phyloP scores from a whole-genome alignment of 441 rosid species.

The Gossypium lobatum region DNA sequence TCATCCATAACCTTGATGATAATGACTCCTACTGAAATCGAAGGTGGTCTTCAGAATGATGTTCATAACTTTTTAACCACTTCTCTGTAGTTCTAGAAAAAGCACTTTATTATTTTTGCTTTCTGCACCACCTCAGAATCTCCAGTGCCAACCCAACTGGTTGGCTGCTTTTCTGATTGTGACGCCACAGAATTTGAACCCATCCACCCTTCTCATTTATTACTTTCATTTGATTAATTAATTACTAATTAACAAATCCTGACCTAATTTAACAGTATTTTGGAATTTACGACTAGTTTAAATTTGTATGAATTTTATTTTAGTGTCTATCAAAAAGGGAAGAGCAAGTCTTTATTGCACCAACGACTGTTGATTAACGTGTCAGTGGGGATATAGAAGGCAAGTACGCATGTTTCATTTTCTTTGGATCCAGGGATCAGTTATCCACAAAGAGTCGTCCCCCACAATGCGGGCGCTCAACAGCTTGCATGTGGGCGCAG shows the following conservation, averaged over 20 bases:
- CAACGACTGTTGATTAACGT: neutral
- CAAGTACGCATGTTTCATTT: neutral
- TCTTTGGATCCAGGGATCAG: conserved; percentile 16
- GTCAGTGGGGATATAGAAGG: neutral
- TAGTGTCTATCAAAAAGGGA: neutral
- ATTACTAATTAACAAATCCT: neutral
- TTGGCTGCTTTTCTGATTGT: neutral
- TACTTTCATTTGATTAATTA: neutral
- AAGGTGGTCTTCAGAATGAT: neutral
- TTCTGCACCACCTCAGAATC: neutral
- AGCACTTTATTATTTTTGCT: neutral
- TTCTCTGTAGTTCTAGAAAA: neutral
- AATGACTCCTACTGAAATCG: neutral
- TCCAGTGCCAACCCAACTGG: neutral
- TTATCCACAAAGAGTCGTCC: neutral
- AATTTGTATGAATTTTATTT: neutral
- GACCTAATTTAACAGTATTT: neutral
- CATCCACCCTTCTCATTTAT: neutral
- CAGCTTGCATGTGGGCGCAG: conserved; percentile 15
- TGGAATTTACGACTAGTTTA: neutral
- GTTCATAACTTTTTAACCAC: neutral
- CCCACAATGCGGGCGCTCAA: conserved; percentile 4
- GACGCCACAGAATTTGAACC: neutral
- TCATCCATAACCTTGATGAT: neutral
- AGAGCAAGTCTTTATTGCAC: neutral